Percentiles rank a stretch among this genome's conserved stretches.
These are phyloP conservation scores for Yamadazyma epiphylla DNA, from an alignment of 1,139 yeast species.

Conservation along the genomic window DNA sequence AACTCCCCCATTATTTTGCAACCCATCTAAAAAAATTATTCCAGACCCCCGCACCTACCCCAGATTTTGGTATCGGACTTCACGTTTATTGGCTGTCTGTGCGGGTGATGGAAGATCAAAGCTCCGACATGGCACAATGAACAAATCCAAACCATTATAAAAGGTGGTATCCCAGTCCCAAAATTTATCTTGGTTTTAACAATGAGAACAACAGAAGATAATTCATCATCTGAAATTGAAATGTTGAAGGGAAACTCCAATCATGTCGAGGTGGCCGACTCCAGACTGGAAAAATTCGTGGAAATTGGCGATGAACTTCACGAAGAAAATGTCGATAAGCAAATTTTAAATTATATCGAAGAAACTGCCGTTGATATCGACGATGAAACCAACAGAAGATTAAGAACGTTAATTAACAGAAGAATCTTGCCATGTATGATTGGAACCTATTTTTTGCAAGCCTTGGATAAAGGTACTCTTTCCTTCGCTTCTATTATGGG, in stretches of 20 bases:
- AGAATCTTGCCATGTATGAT: slow-evolving; percentile 33
- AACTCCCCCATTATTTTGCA: too few relatives aligned
- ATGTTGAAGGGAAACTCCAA: background rate
- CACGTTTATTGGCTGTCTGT: too few relatives aligned
- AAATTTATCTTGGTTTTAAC: too few relatives aligned
- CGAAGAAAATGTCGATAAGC: slow-evolving; percentile 13
- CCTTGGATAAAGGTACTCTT: slow-evolving; percentile 42
- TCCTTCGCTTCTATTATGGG: slow-evolving; percentile 53
- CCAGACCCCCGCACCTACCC: too few relatives aligned
- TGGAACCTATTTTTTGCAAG: slow-evolving; percentile 41
- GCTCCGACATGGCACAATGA: too few relatives aligned
- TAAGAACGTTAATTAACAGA: slow-evolving; percentile 15
- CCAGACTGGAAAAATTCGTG: slow-evolving; percentile 1
- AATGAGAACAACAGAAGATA: too few relatives aligned
- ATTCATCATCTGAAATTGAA: background rate
- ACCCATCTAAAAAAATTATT: too few relatives aligned
- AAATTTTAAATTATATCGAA: slow-evolving; percentile 17
- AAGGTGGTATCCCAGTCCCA: too few relatives aligned
- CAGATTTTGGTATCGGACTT: too few relatives aligned
- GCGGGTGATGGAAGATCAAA: too few relatives aligned
- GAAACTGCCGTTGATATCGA: slow-evolving; percentile 19
- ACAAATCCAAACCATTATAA: too few relatives aligned
- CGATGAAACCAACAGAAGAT: slow-evolving; percentile 18
- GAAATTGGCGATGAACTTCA: slow-evolving; percentile 10
- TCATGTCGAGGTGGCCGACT: background rate